Evolutionary conservation across 495 filamentous ascomycete species (phyloP), one percentile per base, ranked within the genome.

Genomic region (Chaetomidium leptoderma): DNA sequence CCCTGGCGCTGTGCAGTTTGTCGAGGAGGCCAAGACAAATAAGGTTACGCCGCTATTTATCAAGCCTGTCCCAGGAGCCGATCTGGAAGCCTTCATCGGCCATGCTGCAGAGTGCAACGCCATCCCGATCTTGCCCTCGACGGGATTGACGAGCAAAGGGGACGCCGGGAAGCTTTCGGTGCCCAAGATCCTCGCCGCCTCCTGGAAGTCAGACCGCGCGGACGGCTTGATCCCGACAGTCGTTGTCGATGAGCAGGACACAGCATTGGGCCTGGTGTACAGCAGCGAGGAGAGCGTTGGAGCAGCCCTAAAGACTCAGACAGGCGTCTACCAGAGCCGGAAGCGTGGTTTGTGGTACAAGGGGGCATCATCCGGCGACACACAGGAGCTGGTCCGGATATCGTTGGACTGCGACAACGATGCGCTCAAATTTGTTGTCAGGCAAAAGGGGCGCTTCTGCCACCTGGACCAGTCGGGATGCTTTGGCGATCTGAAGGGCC

Each of bases 271-370:
- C 0, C 67, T 97, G 55, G 93, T 97, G 3, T 98, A 96, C 78
- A 96, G 91, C 68, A 96, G 86, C 57, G 80, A 86, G 60, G 90
- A 96, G 72, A 97, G 92, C 68, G 84, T 98, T 14, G 76, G 83
- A 11, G 92, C 91, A 72, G 92, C 91, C 23, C 67, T 98, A 44
- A 84, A 83, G 58, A 95, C 91, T 3, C 91, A 92, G 49, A 88
- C 85, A 1, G 93, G 93, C 27, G 93, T 97, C 24, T 98, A 98
- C 69, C 91, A 96, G 70, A 96, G 90, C 69, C 80, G 93, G 33
- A 96, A 96, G 76, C 84, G 92, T 6, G 92, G 92, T 2, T 73
- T 98, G 24, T 98, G 93, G 93, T 90, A 95, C 74, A 98, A 98
- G 73, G 93, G 93, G 23, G 89, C 91, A 33, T 91, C 86, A 9